Evolutionary conservation across 228 moss, liverwort and hornwort species (phyloP).

Genomic region (Sphagnum fallax): DNA sequence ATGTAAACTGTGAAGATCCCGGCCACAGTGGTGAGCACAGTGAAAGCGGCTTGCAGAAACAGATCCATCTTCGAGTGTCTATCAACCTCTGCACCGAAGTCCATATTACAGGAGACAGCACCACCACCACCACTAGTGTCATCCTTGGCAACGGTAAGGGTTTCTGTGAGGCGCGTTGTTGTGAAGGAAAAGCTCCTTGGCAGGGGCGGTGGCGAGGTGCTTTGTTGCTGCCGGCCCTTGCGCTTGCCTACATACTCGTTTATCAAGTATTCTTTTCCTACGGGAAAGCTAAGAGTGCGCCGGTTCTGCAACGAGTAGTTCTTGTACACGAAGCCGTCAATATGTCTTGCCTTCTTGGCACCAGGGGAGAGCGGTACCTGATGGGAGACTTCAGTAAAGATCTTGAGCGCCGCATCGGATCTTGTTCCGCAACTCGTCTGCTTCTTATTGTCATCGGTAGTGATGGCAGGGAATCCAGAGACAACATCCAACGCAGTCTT

Average conservation of each 20-base stretch:
- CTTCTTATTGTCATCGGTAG: too few species aligned
- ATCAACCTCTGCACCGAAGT: constrained; percentile 41
- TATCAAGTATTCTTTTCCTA: constrained; percentile 16
- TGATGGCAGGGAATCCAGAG: constrained; percentile 4
- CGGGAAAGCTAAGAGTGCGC: constrained; percentile 34
- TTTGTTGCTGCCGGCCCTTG: background rate
- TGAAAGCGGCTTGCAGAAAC: constrained; percentile 38
- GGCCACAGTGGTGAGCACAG: constrained; percentile 21
- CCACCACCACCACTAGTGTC: too few species aligned
- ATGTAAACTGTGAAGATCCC: constrained; percentile 32
- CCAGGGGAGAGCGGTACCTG: constrained; percentile 27
- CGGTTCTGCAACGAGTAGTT: constrained; percentile 35
- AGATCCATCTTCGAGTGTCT: constrained; percentile 38
- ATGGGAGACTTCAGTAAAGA: constrained; percentile 16
- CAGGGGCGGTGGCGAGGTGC: background rate
- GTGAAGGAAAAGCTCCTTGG: constrained; percentile 10
- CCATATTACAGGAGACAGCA: background rate
- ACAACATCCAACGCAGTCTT: constrained; percentile 9
- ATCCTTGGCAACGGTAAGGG: too few species aligned
- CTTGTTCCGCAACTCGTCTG: too few species aligned
- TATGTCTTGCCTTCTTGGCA: constrained; percentile 19
- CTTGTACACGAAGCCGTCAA: constrained; percentile 41
- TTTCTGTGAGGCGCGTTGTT: too few species aligned
- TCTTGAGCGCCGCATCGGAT: background rate
- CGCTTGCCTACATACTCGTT: too few species aligned